phyloP scores from a whole-genome alignment of 2,329 filamentous ascomycete genomes.

The Aspergillus latus region DNA sequence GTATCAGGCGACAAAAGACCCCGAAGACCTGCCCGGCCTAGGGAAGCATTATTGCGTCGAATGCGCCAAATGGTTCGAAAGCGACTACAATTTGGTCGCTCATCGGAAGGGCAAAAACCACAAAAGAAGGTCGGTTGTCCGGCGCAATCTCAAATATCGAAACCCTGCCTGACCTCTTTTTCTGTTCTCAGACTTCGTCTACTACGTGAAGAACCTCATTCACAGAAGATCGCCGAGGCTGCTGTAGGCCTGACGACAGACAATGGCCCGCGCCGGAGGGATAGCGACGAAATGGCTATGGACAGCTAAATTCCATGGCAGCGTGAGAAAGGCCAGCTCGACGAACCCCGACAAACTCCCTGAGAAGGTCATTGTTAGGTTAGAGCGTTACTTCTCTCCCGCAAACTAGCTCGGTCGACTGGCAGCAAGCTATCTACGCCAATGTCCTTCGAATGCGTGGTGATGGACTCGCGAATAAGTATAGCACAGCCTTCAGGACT shows the following conservation, averaged over 20 bases:
- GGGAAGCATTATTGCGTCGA: slow-evolving; percentile 86
- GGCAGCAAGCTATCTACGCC: background rate
- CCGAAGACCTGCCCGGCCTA: slow-evolving; percentile 83
- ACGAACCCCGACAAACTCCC: too few species aligned
- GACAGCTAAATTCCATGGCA: slow-evolving; percentile 32
- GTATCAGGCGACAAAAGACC: slow-evolving; percentile 74
- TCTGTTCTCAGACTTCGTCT: slow-evolving; percentile 65
- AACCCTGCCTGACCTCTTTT: background rate
- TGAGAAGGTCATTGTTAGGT: too few species aligned
- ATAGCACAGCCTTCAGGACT: background rate
- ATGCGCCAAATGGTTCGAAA: slow-evolving; percentile 96
- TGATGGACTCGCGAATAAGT: background rate
- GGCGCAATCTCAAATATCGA: too few species aligned
- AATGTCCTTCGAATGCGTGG: slow-evolving; percentile 1
- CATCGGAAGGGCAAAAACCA: slow-evolving; percentile 90
- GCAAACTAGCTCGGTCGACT: background rate
- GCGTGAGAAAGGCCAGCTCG: background rate
- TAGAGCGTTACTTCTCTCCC: too few species aligned
- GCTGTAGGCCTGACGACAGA: slow-evolving; percentile 71
- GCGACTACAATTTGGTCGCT: slow-evolving; percentile 68
- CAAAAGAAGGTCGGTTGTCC: slow-evolving; percentile 67
- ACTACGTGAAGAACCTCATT: slow-evolving; percentile 80
- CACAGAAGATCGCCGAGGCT: slow-evolving; percentile 81
- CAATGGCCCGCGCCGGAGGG: slow-evolving; percentile 55
- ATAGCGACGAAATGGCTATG: slow-evolving; percentile 38